Base-by-base conservation (phyloP, 1,284 basidiomycete species). In the Ceratobasidium sp. region DNA sequence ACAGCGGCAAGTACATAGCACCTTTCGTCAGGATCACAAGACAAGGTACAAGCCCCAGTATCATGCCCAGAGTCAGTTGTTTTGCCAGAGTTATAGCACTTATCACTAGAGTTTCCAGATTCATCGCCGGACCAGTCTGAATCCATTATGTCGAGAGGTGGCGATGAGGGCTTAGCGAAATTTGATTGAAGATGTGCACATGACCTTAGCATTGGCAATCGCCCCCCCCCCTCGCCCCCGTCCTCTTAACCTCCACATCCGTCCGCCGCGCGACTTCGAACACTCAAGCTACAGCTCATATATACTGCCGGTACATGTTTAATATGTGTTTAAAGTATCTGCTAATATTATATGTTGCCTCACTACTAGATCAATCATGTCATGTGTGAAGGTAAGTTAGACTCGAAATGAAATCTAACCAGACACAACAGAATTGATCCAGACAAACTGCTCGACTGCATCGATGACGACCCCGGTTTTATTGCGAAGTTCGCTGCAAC, bases 241-340 rank as follows among this genome's bases (percentile, higher is more conserved):
- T 55, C 14, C 54, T 55, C 54, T 32, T 28, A 21, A 55, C 54
- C 54, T 32, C 16, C 18, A 55, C 54, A 21, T 55, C 54, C 28
- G 7, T 23, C 54, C 4, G 30, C 30, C 16, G 6, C 30, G 16
- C 16, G 32, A 49, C 16, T 23, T 18, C 32, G 30, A 35, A 28
- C 9, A 28, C 54, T 32, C 23, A 32, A 32, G 28, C n/a, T n/a
- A n/a, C n/a, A n/a, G n/a, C n/a, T n/a, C n/a, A n/a, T n/a, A n/a
- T n/a, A n/a, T n/a, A n/a, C n/a, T n/a, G n/a, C n/a, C n/a, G n/a
- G 43, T 44, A 18, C n/a, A n/a, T n/a, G n/a, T n/a, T n/a, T n/a
- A n/a, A n/a, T n/a, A n/a, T 9, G 43, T 44, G 43, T 18, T 44
- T 44, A 18, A 18, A 18, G 43, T 44, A 18, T 18, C 18, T 18